phyloP scores from a whole-genome alignment of 2,329 filamentous ascomycete species.

The Sarocladiaceae sp. region DNA sequence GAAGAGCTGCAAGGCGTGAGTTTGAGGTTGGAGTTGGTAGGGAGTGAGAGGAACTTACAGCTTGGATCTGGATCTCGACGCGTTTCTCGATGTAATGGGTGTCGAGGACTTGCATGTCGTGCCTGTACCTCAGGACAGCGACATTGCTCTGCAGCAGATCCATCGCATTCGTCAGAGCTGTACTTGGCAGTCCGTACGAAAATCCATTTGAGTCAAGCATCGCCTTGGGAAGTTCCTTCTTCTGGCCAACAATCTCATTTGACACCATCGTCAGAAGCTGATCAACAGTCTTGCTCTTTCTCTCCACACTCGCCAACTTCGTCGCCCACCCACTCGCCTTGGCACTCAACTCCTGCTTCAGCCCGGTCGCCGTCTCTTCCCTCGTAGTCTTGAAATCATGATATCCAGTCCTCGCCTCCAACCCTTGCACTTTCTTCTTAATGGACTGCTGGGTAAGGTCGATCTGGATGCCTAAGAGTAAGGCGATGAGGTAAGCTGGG shows the following conservation, averaged over 20 bases:
- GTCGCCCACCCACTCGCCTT: constrained; percentile 29
- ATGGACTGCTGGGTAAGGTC: constrained; percentile 26
- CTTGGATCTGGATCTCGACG: constrained; percentile 34
- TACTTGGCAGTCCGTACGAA: no score
- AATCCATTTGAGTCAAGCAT: no score
- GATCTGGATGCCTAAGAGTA: constrained; percentile 29
- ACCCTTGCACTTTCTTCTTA: constrained; percentile 25
- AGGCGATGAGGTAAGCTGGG: constrained; percentile 26
- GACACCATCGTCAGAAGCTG: constrained; percentile 28
- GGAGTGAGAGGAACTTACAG: constrained; percentile 20
- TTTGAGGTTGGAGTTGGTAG: not conserved
- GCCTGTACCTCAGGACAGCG: constrained; percentile 24
- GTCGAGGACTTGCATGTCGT: constrained; percentile 32
- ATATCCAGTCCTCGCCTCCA: constrained; percentile 33
- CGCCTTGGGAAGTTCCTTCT: no score
- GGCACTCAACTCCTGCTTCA: constrained; percentile 43
- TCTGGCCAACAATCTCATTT: not conserved
- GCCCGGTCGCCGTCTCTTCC: constrained; percentile 44
- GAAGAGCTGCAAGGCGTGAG: constrained; percentile 23
- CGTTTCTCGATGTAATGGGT: constrained; percentile 30
- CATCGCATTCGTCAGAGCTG: constrained; percentile 8
- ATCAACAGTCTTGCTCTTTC: constrained; percentile 30
- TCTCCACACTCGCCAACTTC: constrained; percentile 31
- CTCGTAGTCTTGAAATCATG: constrained; percentile 26
- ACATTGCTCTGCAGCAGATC: constrained; percentile 23